These are phyloP conservation scores for Vitis rupestris DNA, from an alignment of 164 flowering plant species.

Conservation along the genomic window DNA sequence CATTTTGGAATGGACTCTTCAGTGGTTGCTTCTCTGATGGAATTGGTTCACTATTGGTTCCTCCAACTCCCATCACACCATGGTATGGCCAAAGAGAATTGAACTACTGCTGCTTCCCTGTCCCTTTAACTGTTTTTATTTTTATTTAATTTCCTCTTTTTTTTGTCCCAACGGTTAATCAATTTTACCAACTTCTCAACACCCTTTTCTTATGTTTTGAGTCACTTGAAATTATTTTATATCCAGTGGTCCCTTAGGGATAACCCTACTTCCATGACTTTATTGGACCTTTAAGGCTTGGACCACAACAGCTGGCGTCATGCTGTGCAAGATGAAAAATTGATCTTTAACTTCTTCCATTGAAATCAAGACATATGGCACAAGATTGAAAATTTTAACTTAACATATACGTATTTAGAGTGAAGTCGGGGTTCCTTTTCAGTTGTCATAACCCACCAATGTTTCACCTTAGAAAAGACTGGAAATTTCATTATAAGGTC, in stretches of 20 bases:
- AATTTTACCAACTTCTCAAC: too few relatives aligned
- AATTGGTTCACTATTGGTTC: neutral
- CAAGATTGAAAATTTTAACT: too few relatives aligned
- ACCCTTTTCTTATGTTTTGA: neutral
- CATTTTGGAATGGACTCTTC: slow-evolving; percentile 9
- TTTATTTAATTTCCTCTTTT: too few relatives aligned
- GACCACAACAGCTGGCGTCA: slow-evolving; percentile 15
- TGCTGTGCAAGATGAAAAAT: neutral
- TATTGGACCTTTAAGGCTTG: slow-evolving; percentile 1
- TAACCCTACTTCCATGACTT: slow-evolving; percentile 2
- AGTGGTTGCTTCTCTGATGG: neutral
- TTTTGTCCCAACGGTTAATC: too few relatives aligned
- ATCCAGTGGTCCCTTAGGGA: slow-evolving; percentile 13
- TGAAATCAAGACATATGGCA: neutral
- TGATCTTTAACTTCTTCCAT: neutral
- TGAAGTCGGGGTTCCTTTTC: too few relatives aligned
- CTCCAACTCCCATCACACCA: neutral
- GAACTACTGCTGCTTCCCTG: too few relatives aligned
- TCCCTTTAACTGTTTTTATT: too few relatives aligned
- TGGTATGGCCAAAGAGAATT: neutral
- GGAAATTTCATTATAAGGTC: too few relatives aligned
- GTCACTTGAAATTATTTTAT: slow-evolving; percentile 1
- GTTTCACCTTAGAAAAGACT: neutral
- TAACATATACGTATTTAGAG: too few relatives aligned
- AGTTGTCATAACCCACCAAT: neutral